phyloP scores from a whole-genome alignment of 495 filamentous ascomycete genomes.

The Penicillium chermesinum region DNA sequence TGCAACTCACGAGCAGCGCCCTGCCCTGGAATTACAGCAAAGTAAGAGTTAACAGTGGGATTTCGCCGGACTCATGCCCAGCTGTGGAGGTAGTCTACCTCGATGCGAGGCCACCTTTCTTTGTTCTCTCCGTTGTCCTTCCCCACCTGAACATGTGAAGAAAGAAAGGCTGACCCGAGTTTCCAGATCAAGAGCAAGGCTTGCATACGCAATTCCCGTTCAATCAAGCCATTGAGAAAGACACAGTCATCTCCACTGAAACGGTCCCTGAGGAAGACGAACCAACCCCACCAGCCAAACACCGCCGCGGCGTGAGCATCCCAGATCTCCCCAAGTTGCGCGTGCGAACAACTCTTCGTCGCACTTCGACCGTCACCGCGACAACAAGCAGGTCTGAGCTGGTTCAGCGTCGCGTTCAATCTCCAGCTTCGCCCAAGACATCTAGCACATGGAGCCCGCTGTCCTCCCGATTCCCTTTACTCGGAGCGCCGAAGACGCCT shows the following conservation, averaged over 20 bases:
- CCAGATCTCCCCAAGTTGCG: neutral
- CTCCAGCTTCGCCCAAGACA: conserved; percentile 8
- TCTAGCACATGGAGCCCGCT: neutral
- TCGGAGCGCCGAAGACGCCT: neutral
- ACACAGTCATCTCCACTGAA: neutral
- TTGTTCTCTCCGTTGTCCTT: neutral
- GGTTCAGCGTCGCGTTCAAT: conserved; percentile 8
- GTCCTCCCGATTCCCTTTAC: neutral
- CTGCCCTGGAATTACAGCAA: neutral
- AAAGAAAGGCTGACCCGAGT: neutral
- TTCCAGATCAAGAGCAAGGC: neutral
- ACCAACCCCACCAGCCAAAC: neutral
- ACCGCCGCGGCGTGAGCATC: conserved; percentile 9
- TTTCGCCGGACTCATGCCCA: too few species aligned
- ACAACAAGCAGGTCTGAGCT: conserved; percentile 5
- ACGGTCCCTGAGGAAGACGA: neutral
- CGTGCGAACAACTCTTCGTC: conserved; percentile 2
- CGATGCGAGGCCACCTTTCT: neutral
- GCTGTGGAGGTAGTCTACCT: too few species aligned
- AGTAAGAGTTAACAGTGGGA: conserved; percentile 2
- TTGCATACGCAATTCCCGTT: neutral
- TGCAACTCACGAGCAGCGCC: conserved; percentile 6
- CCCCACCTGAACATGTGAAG: neutral
- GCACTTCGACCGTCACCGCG: conserved; percentile 1
- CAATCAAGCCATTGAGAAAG: neutral